Conservation (phyloP, 2,329 filamentous ascomycete species). For the Penicillium sp. region DNA sequence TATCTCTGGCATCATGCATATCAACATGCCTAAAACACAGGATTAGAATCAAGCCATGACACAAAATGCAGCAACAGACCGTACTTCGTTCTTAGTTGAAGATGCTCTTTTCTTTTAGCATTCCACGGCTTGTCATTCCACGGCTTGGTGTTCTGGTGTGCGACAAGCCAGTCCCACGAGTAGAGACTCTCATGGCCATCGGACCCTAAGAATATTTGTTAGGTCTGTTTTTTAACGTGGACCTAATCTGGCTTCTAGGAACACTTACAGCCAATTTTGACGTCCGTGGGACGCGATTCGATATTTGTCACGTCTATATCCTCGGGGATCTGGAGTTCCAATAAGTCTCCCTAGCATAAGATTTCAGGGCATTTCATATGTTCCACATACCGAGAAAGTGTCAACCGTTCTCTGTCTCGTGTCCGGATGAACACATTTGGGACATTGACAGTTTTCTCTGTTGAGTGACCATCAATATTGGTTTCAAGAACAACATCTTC, state of each 20-base stretch:
- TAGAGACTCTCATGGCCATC: slow-evolving; percentile 71
- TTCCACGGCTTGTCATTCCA: no score
- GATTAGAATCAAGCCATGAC: neutral
- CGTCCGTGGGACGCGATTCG: slow-evolving; percentile 19
- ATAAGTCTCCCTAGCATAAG: neutral
- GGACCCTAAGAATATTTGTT: slow-evolving; percentile 53
- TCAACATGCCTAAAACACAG: neutral
- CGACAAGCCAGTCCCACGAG: slow-evolving; percentile 60
- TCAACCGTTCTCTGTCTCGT: slow-evolving; percentile 70
- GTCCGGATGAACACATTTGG: slow-evolving; percentile 65
- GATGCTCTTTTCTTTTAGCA: neutral
- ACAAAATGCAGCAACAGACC: neutral
- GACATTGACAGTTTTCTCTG: slow-evolving; percentile 73
- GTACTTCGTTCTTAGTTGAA: neutral
- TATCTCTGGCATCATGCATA: slow-evolving; percentile 8
- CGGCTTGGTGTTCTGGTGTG: slow-evolving; percentile 37
- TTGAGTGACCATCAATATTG: neutral
- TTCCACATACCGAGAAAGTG: slow-evolving; percentile 60
- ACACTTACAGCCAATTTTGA: slow-evolving; percentile 54
- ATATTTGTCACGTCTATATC: slow-evolving; percentile 46
- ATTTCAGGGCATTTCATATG: neutral
- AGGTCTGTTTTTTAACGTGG: neutral
- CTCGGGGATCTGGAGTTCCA: slow-evolving; percentile 45
- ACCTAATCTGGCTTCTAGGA: neutral
- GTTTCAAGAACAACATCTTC: neutral